Conservation (phyloP, 2,329 filamentous ascomycete genomes). For the Leptographium lundbergii region DNA sequence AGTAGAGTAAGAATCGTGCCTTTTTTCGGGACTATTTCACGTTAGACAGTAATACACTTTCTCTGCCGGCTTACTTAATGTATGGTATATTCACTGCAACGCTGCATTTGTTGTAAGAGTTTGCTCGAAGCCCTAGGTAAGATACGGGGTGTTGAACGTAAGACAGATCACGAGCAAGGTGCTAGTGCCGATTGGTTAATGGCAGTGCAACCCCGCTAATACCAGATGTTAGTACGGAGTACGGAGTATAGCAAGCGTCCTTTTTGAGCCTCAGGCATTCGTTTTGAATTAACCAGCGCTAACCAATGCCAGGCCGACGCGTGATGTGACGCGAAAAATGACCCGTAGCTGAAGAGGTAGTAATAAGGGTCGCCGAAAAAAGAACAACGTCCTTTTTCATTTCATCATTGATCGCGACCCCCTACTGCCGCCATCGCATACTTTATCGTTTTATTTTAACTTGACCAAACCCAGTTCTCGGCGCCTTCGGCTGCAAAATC, state of each 20-base stretch:
- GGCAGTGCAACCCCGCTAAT: no score
- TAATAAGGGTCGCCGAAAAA: not conserved
- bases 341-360: conserved; percentile 1
- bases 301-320: conserved; percentile 3
- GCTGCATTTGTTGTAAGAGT: no score
- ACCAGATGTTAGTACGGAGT: no score
- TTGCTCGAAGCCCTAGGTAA: no score
- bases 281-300: not conserved
- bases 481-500: not conserved
- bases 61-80: not conserved
- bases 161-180: not conserved
- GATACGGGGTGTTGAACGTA: not conserved
- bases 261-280: not conserved
- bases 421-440: not conserved
- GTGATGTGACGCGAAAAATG: conserved; percentile 14
- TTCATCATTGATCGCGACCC: not conserved
- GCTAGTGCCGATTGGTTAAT: no score
- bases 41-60: not conserved
- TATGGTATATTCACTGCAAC: not conserved
- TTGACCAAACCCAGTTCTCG: no score
- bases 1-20: not conserved
- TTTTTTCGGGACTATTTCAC: not conserved
- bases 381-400: not conserved
- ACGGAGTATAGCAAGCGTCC: not conserved
- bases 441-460: not conserved